Evolutionary conservation across 2,329 filamentous ascomycete species (phyloP).

Genomic region (Lojkania enalia): DNA sequence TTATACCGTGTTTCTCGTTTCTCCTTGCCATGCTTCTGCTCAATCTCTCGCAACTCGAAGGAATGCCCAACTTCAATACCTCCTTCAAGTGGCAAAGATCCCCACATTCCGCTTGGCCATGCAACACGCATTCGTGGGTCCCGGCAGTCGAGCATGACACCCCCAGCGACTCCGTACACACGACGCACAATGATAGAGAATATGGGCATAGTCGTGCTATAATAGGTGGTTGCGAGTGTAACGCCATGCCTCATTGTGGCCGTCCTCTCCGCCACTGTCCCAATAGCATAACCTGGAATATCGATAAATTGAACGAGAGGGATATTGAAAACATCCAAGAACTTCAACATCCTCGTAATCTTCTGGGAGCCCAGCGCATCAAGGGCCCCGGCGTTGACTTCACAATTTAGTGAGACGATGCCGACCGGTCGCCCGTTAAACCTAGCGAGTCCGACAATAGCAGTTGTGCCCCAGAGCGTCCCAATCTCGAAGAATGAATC

Average conservation of each 20-base stretch:
- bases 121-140: conserved; percentile 64
- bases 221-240: conserved; percentile 64
- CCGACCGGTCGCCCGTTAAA: conserved; percentile 61
- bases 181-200: conserved; percentile 66
- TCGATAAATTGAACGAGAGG: conserved; percentile 67
- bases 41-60: conserved; percentile 60
- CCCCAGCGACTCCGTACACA: conserved; percentile 66
- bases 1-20: conserved; percentile 55
- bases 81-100: conserved; percentile 63
- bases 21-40: conserved; percentile 55
- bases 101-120: conserved; percentile 67
- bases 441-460: conserved; percentile 63
- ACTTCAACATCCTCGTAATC: conserved; percentile 62
- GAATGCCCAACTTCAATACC: conserved; percentile 67
- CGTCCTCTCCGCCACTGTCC: conserved; percentile 63
- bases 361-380: conserved; percentile 65
- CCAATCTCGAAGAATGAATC: conserved; percentile 67
- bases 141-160: conserved; percentile 65
- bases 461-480: conserved; percentile 63
- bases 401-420: conserved; percentile 63
- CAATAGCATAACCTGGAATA: conserved; percentile 64
- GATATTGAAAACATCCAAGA: conserved; percentile 68
- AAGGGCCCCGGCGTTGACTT: conserved; percentile 62
- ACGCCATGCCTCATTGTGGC: conserved; percentile 69
- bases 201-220: conserved; percentile 63